Conservation (phyloP, 225 moss, liverwort and hornwort genomes). For the Pleurozium schreberi region DNA sequence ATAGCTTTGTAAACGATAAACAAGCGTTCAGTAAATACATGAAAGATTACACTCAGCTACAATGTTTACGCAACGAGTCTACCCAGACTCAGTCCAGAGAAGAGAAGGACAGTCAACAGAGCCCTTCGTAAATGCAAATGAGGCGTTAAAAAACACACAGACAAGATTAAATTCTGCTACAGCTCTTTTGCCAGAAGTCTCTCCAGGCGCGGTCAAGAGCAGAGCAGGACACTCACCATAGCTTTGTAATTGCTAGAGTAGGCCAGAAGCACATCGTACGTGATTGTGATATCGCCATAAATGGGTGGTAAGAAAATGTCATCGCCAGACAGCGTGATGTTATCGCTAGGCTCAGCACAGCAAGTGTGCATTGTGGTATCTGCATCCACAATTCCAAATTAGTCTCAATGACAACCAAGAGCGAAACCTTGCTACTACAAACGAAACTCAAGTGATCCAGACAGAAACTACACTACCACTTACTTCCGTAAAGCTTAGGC, state of each 20-base stretch:
- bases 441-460: not conserved
- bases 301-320: constrained; percentile 17
- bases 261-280: constrained; percentile 44
- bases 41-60: not conserved
- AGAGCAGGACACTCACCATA: not conserved
- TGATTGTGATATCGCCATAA: constrained; percentile 50
- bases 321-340: not conserved
- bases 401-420: not conserved
- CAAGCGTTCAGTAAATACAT: not conserved
- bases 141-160: too few relatives aligned
- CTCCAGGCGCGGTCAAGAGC: not conserved
- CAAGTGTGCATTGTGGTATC: constrained; percentile 58
- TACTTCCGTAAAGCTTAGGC: constrained; percentile 29
- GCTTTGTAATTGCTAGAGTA: constrained; percentile 38
- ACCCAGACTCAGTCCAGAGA: not conserved
- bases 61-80: not conserved
- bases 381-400: not conserved
- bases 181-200: not conserved
- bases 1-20: constrained; percentile 1
- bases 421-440: not conserved
- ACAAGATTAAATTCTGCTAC: not conserved
- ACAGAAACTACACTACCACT: not conserved
- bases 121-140: not conserved
- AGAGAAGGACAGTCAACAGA: not conserved
- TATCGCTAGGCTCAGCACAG: constrained; percentile 49